These are phyloP conservation scores for Handroanthus guayacan DNA, from an alignment of 257 asterid genomes.

Conservation along the genomic window DNA sequence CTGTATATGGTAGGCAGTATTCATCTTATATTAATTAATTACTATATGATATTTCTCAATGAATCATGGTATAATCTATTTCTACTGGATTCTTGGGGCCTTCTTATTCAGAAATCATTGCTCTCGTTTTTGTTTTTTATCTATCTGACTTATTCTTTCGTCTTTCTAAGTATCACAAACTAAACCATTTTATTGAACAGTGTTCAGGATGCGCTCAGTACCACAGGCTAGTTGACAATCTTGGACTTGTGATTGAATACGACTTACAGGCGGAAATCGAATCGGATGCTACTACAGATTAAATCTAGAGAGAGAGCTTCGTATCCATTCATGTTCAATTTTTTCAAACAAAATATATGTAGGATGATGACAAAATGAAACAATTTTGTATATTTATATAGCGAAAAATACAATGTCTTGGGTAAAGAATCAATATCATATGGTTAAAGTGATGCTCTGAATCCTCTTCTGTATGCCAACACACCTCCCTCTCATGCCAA, in stretches of 20 bases:
- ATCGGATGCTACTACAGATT: slow-evolving; percentile 53
- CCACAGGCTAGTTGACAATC: slow-evolving; percentile 96
- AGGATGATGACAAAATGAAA: slow-evolving; percentile 38
- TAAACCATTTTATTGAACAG: slow-evolving; percentile 50
- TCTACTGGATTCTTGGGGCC: slow-evolving; percentile 7
- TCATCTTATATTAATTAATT: not conserved
- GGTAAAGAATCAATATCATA: slow-evolving; percentile 50
- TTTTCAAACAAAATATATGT: slow-evolving; percentile 20
- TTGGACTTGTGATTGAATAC: slow-evolving; percentile 85
- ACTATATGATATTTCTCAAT: not conserved
- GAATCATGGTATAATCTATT: slow-evolving; percentile 14
- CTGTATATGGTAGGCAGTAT: slow-evolving; percentile 5
- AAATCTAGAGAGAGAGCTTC: slow-evolving; percentile 43
- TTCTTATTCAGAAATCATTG: slow-evolving; percentile 6
- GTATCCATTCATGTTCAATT: slow-evolving; percentile 18
- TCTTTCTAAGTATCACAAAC: slow-evolving; percentile 18
- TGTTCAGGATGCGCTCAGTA: slow-evolving; percentile 89
- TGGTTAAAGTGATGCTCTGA: slow-evolving; percentile 50
- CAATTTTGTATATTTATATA: slow-evolving; percentile 37
- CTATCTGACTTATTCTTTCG: slow-evolving; percentile 1
- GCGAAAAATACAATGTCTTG: slow-evolving; percentile 35
- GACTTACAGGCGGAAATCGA: slow-evolving; percentile 65
- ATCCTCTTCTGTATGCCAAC: slow-evolving; percentile 65
- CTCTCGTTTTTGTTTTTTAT: not conserved
- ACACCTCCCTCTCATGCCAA: slow-evolving; percentile 41